Conservation (phyloP, 176 grass and related monocot genomes). For the Neostapfia colusana region DNA sequence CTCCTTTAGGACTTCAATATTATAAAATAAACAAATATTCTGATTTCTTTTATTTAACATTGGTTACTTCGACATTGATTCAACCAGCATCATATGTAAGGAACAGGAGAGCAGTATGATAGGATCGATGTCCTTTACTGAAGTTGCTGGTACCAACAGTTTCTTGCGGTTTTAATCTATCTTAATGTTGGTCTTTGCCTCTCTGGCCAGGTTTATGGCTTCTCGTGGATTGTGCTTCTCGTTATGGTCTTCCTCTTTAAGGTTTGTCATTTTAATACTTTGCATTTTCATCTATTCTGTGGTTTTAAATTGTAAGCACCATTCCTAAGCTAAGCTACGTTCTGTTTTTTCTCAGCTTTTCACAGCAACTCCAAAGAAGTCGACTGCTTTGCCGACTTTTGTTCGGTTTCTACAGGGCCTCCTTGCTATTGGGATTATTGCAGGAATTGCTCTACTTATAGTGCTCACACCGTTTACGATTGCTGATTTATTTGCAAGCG, state of each 20-base stretch:
- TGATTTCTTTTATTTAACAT: neutral
- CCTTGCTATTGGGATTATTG: conserved; percentile 69
- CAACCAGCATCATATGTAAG: neutral
- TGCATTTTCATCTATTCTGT: neutral
- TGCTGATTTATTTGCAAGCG: conserved; percentile 87
- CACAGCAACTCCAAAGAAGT: conserved; percentile 75
- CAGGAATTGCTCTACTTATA: conserved; percentile 61
- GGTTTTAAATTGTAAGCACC: conserved; percentile 1
- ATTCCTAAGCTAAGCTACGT: conserved; percentile 31
- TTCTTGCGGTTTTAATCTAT: neutral
- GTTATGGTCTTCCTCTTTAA: conserved; percentile 79
- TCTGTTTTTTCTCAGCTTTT: conserved; percentile 61
- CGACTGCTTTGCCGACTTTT: conserved; percentile 53
- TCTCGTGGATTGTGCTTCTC: conserved; percentile 87
- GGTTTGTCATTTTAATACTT: conserved; percentile 44
- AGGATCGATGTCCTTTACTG: neutral
- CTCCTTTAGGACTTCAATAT: neutral
- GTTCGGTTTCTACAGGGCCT: conserved; percentile 84
- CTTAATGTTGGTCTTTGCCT: conserved; percentile 38
- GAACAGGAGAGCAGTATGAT: neutral
- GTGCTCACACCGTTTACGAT: conserved; percentile 63
- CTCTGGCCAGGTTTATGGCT: conserved; percentile 75
- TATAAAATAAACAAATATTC: neutral
- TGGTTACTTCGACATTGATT: neutral
- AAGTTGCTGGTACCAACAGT: neutral